These are phyloP conservation scores for Paecilomyces dactylethromorphus DNA, from an alignment of 2,329 filamentous ascomycete species.

Conservation along the genomic window DNA sequence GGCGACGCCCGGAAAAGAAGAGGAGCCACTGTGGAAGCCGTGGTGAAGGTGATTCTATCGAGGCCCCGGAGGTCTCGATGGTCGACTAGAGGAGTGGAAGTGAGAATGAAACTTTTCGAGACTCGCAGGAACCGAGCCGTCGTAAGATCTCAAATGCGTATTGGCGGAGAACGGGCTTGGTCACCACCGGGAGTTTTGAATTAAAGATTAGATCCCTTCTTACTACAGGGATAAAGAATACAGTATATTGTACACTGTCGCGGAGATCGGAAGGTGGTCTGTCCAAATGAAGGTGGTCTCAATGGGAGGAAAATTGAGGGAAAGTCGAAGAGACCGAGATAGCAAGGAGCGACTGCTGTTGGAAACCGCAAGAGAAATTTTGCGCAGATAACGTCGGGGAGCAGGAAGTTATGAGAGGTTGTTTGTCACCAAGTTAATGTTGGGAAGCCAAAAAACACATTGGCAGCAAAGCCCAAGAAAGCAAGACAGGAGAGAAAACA, in stretches of 20 bases:
- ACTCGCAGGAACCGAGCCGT: not conserved
- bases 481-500: not conserved
- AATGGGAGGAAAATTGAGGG: not conserved
- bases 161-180: not conserved
- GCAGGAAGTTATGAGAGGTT: not conserved
- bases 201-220: not conserved
- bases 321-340: not conserved
- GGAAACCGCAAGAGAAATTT: not conserved
- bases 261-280: not conserved
- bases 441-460: not conserved
- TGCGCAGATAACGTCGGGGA: not conserved
- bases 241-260: not conserved
- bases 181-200: not conserved
- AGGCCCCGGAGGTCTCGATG: conserved; percentile 25
- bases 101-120: not conserved
- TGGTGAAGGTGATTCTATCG: conserved; percentile 27
- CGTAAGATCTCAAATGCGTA: not conserved
- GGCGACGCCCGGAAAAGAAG: conserved; percentile 54
- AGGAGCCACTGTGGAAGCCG: conserved; percentile 55
- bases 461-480: not conserved
- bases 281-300: not conserved
- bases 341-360: not conserved
- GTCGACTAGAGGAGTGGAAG: conserved; percentile 19
- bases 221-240: not conserved
- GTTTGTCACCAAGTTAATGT: not conserved